These are phyloP conservation scores for Penstemon davidsonii DNA, from an alignment of 257 asterid genomes.

Conservation along the genomic window DNA sequence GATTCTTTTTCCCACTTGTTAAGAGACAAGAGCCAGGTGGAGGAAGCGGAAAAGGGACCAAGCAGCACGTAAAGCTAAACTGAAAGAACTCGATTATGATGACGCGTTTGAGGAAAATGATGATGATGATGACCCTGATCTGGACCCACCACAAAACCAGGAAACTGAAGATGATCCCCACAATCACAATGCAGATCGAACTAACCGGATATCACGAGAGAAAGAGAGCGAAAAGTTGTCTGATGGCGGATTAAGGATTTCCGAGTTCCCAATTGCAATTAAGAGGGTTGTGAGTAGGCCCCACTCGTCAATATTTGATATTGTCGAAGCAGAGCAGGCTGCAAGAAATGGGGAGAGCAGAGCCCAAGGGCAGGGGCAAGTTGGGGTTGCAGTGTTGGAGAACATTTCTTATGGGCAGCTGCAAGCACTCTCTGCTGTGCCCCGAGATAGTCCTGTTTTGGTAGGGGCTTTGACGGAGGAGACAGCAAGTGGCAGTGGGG, in stretches of 20 bases:
- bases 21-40: slow-evolving; percentile 86
- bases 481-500: slow-evolving; percentile 49
- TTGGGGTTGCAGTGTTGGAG: slow-evolving; percentile 56
- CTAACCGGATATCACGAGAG: slow-evolving; percentile 33
- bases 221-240: slow-evolving; percentile 64
- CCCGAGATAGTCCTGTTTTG: slow-evolving; percentile 54
- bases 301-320: slow-evolving; percentile 67
- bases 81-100: slow-evolving; percentile 61
- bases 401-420: slow-evolving; percentile 91
- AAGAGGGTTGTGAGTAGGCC: slow-evolving; percentile 69
- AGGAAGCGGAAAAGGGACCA: slow-evolving; percentile 89
- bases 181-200: slow-evolving; percentile 38
- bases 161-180: slow-evolving; percentile 54
- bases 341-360: slow-evolving; percentile 55
- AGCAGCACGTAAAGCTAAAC: slow-evolving; percentile 60
- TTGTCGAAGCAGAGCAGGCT: slow-evolving; percentile 70
- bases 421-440: slow-evolving; percentile 77
- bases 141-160: slow-evolving; percentile 55
- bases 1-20: slow-evolving; percentile 8
- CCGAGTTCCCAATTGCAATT: slow-evolving; percentile 69
- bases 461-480: slow-evolving; percentile 46
- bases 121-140: slow-evolving; percentile 69
- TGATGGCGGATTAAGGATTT: slow-evolving; percentile 50
- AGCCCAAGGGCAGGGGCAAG: slow-evolving; percentile 43
- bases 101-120: slow-evolving; percentile 80